A percentile compares a stretch with the other conserved stretches of the same genome.
These are phyloP conservation scores for Hortaea werneckii DNA, from an alignment of 2,329 filamentous ascomycete species.

Conservation along the genomic window DNA sequence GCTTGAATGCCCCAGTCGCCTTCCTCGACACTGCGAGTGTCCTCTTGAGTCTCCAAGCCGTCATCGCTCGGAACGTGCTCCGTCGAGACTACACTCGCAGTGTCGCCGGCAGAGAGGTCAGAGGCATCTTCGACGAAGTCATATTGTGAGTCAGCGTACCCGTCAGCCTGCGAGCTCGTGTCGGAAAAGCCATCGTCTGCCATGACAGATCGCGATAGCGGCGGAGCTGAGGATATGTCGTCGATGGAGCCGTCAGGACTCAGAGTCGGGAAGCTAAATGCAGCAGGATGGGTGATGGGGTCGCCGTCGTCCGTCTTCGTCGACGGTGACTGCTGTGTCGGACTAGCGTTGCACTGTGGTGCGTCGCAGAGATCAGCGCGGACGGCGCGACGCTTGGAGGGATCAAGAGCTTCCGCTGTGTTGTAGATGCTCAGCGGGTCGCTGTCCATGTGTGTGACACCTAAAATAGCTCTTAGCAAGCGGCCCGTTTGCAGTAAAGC, in stretches of 20 bases:
- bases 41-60: conserved; percentile 11
- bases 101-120: conserved; percentile 24
- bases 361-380: neutral
- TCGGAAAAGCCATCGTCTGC: conserved; percentile 19
- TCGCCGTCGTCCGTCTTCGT: neutral
- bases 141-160: conserved; percentile 18
- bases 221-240: conserved; percentile 12
- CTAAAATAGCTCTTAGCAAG: neutral
- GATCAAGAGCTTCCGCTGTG: neutral
- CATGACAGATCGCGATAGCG: neutral
- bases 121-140: conserved; percentile 25
- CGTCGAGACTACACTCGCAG: conserved; percentile 20
- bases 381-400: neutral
- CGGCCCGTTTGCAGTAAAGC: neutral
- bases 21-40: neutral
- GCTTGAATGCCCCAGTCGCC: neutral
- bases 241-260: conserved; percentile 20
- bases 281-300: neutral
- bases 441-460: neutral
- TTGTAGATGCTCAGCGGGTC: neutral
- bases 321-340: neutral
- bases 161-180: conserved; percentile 17
- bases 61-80: conserved; percentile 9
- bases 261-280: conserved; percentile 20
- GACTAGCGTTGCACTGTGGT: neutral